Base-by-base conservation (phyloP, 495 filamentous ascomycete genomes). In the Cenococcum geophilum region DNA sequence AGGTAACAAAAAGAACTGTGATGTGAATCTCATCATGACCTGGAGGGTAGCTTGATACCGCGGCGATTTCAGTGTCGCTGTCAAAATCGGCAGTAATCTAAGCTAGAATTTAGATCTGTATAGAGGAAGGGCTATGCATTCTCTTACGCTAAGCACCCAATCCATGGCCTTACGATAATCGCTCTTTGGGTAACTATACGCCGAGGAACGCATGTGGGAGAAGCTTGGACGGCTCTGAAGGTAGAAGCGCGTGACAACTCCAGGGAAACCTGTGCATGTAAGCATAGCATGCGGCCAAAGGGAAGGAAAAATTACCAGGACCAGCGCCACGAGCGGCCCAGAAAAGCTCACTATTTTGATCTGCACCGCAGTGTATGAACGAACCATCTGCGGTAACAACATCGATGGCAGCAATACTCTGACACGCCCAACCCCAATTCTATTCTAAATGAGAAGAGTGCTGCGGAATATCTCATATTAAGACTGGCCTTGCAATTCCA, bases 351-450 rank as follows among this genome's bases (percentile, higher is more conserved):
- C 54, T 27, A 52, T 82, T 75, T 58, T 77, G 69, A 6, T 71
- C 56, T n/a, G 67, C 50, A 62, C 71, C 74, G 65, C 77, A 78
- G 57, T 70, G 68, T 12, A 78, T 58, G 8, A 72, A 43, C 21
- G 75, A 60, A 0, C 74, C 79, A 11, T 74, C 61, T 1, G 75
- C 76, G 4, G 79, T 80, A 0, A 82, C 78, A 0, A 80, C 76
- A 59, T 82, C 79, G 23, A 83, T 64, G 4, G 70, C 77, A 2
- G 68, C 52, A 2, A 83, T 70, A 57, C 73, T 59, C 62, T 83
- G 79, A 49, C 77, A 80, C 1, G 78, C 79, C 80, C 79, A 83
- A 8, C 80, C 80, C 80, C 79, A 81, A 59, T 75, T 77, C 76
- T 32, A 6, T 6, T 32, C 3, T 6, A 6, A 32, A 32, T 32